These are phyloP conservation scores for Monosporozyma unispora DNA, from an alignment of 805 yeast genomes.

Conservation along the genomic window DNA sequence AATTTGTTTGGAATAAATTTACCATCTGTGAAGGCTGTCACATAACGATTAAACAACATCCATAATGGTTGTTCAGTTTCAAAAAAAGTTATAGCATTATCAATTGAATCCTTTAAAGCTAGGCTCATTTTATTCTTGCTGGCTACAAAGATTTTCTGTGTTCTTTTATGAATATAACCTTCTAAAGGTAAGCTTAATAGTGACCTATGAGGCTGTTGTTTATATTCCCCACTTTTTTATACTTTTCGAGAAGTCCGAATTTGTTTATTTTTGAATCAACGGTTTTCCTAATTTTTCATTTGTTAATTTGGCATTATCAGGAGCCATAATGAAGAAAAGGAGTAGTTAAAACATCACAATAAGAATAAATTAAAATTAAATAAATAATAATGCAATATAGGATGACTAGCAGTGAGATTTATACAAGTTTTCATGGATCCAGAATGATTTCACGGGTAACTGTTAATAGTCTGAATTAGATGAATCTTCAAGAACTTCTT, in stretches of 20 bases:
- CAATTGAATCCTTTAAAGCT: neutral
- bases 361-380: constrained; percentile 3
- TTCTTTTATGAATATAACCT: too few relatives aligned
- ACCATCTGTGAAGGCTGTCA: constrained; percentile 17
- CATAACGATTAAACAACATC: constrained; percentile 19
- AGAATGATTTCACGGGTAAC: neutral
- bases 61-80: constrained; percentile 8
- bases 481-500: neutral
- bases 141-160: too few relatives aligned
- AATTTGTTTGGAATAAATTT: constrained; percentile 39
- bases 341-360: neutral
- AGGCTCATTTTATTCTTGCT: too few relatives aligned
- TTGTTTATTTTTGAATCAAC: too few relatives aligned
- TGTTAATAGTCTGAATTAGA: neutral
- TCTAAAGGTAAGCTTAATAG: too few relatives aligned
- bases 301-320: too few relatives aligned
- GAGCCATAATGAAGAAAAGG: neutral
- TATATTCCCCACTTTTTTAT: neutral
- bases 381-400: neutral
- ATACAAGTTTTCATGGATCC: neutral
- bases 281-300: too few relatives aligned
- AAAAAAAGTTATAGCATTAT: neutral
- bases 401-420: neutral
- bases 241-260: neutral
- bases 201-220: too few relatives aligned